Conservation (phyloP, 2,329 filamentous ascomycete species). For the Fusarium scirpi region DNA sequence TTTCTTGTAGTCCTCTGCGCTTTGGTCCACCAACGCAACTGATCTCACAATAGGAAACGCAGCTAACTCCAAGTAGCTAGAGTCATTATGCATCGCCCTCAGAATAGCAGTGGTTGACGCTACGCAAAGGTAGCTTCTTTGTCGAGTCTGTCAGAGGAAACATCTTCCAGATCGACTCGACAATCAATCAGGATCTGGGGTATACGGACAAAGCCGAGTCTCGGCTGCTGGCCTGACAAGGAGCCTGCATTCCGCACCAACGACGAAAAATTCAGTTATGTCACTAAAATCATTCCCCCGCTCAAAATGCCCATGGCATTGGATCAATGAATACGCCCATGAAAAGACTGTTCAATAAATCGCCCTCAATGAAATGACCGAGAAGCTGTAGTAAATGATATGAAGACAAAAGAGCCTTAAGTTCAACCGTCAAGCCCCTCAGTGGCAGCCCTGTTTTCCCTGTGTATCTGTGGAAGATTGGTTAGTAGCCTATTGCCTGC, state of each 20-base stretch:
- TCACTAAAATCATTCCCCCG: too few relatives aligned
- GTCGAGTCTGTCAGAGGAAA: too few relatives aligned
- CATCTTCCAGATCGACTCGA: background rate
- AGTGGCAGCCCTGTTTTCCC: too few relatives aligned
- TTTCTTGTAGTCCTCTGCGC: too few relatives aligned
- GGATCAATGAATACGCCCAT: background rate
- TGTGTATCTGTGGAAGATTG: too few relatives aligned
- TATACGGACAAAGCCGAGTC: background rate
- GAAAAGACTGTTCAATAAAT: background rate
- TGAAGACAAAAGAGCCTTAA: too few relatives aligned
- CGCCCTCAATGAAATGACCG: background rate
- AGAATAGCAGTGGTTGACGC: background rate
- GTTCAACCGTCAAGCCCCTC: too few relatives aligned
- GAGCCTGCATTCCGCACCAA: background rate
- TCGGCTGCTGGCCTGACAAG: background rate
- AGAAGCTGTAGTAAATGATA: background rate
- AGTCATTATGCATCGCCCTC: background rate
- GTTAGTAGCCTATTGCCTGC: too few relatives aligned
- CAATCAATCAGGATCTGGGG: background rate
- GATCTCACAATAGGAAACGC: background rate
- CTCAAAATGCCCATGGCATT: too few relatives aligned
- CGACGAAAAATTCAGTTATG: too few relatives aligned
- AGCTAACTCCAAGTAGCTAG: background rate
- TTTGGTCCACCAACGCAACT: background rate
- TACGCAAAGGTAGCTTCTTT: background rate